Evolutionary conservation across 2,329 filamentous ascomycete genomes (phyloP), one percentile per base, ranked within the genome.

Genomic region (Aspergillus hiratsukae): DNA sequence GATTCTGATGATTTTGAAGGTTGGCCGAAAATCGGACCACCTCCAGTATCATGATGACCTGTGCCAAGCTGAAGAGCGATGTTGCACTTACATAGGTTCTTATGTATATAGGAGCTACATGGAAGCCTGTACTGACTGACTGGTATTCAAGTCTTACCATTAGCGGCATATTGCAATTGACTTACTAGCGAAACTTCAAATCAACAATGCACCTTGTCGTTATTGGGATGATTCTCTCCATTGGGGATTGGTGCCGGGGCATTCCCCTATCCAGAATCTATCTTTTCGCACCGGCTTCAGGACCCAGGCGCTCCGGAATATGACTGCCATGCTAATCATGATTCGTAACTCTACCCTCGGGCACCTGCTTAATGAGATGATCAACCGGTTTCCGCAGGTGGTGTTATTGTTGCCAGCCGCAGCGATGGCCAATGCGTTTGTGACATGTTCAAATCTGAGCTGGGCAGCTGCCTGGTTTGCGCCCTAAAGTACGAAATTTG

Each of bases 261-360:
- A 4, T 55, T 57, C 14, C 23, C 52, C 10, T 52, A 52, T 28
- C 52, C 52, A 1, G 43, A 55, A 25, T 52, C 54, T 52, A 43
- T 54, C n/a, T 49, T 52, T 19, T 40, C 52, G 52, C 52, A 52
- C 27, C 37, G 49, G 9, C 55, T 48, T n/a, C 49, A 54, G 49
- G 48, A 23, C 19, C 55, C 52, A n/a, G 52, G 31, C 4, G 54
- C 49, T n/a, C 52, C 49, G 17, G 21, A 25, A 27, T 57, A 57
- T 49, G 51, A 57, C 11, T 54, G 55, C 4, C 55, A 55, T 40
- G 55, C 35, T 11, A 57, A 54, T 11, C 55, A 49, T 23, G 55
- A 52, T 57, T 25, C 48, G 52, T 52, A 3, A 17, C 14, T 17
- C 14, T 3, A 17, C 14, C 4, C 14, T 31, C 17, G 14, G 11